These are phyloP conservation scores for Beta corolliflora DNA, from an alignment of 179 eudicot species.

Conservation along the genomic window DNA sequence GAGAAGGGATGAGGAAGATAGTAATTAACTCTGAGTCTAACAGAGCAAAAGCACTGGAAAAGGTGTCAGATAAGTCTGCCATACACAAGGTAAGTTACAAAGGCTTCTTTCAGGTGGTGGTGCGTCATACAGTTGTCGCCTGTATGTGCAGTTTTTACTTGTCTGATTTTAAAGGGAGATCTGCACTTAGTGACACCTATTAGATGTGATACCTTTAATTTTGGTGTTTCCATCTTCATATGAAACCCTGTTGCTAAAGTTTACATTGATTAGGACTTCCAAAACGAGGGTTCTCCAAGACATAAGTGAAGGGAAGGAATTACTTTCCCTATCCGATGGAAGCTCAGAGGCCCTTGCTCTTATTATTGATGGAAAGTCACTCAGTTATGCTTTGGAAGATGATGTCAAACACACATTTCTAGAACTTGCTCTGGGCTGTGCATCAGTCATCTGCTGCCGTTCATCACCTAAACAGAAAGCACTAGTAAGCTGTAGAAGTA, in stretches of 20 bases:
- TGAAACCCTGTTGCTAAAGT: not conserved
- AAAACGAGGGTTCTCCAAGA: slow-evolving; percentile 51
- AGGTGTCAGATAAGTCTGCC: slow-evolving; percentile 42
- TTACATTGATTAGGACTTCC: slow-evolving; percentile 36
- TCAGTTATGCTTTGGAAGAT: slow-evolving; percentile 64
- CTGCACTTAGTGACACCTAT: not conserved
- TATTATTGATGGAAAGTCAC: slow-evolving; percentile 80
- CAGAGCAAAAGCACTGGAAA: slow-evolving; percentile 35
- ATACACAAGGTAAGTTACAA: slow-evolving; percentile 36
- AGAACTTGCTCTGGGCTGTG: slow-evolving; percentile 69
- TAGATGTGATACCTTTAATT: not conserved
- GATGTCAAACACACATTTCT: slow-evolving; percentile 51
- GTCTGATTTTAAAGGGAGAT: not conserved
- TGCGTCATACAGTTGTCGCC: not conserved
- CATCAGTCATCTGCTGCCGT: slow-evolving; percentile 85
- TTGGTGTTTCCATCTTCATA: not conserved
- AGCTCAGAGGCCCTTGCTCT: slow-evolving; percentile 56
- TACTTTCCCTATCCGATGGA: slow-evolving; percentile 37
- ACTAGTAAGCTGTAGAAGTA: slow-evolving; percentile 40
- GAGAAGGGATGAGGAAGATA: slow-evolving; percentile 70
- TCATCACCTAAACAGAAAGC: slow-evolving; percentile 89
- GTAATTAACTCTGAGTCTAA: slow-evolving; percentile 44
- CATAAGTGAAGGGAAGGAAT: slow-evolving; percentile 53
- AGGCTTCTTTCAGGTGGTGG: not conserved
- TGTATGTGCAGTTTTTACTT: not conserved